Conservation (phyloP, 768 basidiomycete species). For the Xerocomus potaroensis region DNA sequence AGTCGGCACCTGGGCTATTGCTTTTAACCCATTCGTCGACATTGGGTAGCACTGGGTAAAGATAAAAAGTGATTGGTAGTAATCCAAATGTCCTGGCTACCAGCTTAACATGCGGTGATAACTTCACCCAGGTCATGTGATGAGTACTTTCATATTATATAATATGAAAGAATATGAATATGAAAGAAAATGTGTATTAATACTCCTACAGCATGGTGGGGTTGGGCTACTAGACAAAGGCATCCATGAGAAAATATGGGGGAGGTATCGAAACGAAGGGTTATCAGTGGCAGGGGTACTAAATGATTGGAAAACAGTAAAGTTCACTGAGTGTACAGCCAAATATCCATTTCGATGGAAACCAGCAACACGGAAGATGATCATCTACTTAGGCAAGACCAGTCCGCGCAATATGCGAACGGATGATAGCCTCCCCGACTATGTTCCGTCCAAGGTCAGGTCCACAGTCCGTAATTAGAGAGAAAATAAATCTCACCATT, state of each 20-base stretch:
- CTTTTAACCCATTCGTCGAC: constrained; percentile 91
- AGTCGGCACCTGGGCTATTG: constrained; percentile 97
- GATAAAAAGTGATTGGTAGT: constrained; percentile 6
- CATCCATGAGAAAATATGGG: constrained; percentile 15
- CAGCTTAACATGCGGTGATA: neutral
- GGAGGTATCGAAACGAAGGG: constrained; percentile 25
- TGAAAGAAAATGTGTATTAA: neutral
- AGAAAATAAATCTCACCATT: constrained; percentile 42
- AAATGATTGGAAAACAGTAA: constrained; percentile 14
- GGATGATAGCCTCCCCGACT: constrained; percentile 68
- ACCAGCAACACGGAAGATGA: neutral
- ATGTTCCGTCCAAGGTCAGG: constrained; percentile 5
- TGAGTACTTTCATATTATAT: neutral
- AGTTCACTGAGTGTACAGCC: constrained; percentile 7
- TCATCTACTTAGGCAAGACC: constrained; percentile 33
- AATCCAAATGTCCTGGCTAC: too few relatives aligned
- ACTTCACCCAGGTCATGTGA: constrained; percentile 13
- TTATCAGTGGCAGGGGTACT: constrained; percentile 24
- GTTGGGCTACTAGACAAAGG: constrained; percentile 21
- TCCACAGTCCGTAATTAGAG: neutral
- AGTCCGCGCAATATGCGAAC: constrained; percentile 57
- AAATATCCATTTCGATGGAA: constrained; percentile 13
- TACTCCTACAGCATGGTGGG: constrained; percentile 21
- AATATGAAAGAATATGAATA: neutral
- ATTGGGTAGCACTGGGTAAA: constrained; percentile 29